Base-by-base conservation (phyloP, 768 basidiomycete genomes). In the Kwoniella bestiolae region DNA sequence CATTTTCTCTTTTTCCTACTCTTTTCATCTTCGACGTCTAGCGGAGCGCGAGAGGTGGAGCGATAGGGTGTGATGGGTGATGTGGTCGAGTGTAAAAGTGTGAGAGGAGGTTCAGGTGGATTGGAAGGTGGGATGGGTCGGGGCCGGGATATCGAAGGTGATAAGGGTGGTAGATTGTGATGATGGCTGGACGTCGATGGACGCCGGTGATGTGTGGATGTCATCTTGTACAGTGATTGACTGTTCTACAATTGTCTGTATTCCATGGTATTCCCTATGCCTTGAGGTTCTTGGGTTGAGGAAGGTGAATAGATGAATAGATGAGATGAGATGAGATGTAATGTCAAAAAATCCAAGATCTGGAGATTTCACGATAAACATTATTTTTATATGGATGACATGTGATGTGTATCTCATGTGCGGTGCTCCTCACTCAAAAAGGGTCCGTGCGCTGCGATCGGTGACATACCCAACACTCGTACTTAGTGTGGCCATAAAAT, bases 101-200 rank as follows among this genome's bases (percentile, higher is more conserved):
- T 73, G 7, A 73, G 18, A 14, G 71, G 71, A 3, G 71, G 71
- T 57, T 73, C 71, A 29, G 71, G 71, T 35, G 71, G 71, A 31
- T 73, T 73, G 0, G 50, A 14, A 7, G 71, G 70, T 32, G 63
- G 63, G 5, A 55, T 26, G 8, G 56, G 64, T 25, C 71, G 46
- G 31, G 70, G 67, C 34, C 44, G 28, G 34, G 55, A 56, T 51
- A 34, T 57, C 41, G 32, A 25, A 23, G 50, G 53, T 26, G 60
- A 61, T 46, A 56, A 55, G 2, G 60, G 56, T 29, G 66, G 60
- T 29, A 45, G 41, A 49, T 51, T 29, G 7, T 41, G 23, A 7
- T 32, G 45, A 38, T 53, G 21, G 41, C 28, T 29, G 56, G 45
- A 31, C 49, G 57, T 18, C n/a, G 57, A 59, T 47, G 46, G 21